Evolutionary conservation across 2,329 filamentous ascomycete genomes (phyloP), one percentile per base, ranked within the genome.

Genomic region (Purpureocillium takamizusanense): DNA sequence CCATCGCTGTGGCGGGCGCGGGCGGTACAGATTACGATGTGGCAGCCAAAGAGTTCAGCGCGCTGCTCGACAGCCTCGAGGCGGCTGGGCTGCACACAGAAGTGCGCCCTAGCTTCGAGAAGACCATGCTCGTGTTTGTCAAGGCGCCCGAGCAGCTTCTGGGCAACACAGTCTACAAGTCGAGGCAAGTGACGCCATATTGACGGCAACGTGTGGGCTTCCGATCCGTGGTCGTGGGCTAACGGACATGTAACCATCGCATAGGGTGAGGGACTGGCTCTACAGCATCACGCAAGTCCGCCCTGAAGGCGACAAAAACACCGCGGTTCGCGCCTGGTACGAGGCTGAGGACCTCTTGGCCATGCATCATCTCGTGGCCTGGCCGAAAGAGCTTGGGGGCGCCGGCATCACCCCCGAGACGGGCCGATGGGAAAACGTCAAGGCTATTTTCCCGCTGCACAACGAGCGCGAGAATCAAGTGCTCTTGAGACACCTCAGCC

Each of bases 231-330:
- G n/a, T n/a, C n/a, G n/a, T n/a, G n/a, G n/a, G n/a, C n/a, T n/a
- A n/a, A n/a, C n/a, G n/a, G n/a, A n/a, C n/a, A n/a, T n/a, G n/a
- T n/a, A 25, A 25, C 21, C 21, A 25, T 10, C 21, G 21, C 21
- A 25, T 25, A 84, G 83, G 49, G 76, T 86, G 25, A 81, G 79
- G 47, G 83, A 88, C 55, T 88, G 81, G 81, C 68, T 88, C 16
- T 77, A 83, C 53, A 81, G 81, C 32, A 76, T 86, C 44, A 74
- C 75, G 32, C 69, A 78, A 33, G 69, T 70, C 31, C 76, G 83
- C 37, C 83, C 83, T 0, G 66, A 67, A 60, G 44, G 68, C 67
- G 47, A 67, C 65, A 57, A 63, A 57, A 39, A 70, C 72, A 51
- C 75, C 64, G 18, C 70, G 69, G 37, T 69, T 70, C 50, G 76